Conservation (phyloP, 495 filamentous ascomycete species). For the Talaromyces stipitatus region DNA sequence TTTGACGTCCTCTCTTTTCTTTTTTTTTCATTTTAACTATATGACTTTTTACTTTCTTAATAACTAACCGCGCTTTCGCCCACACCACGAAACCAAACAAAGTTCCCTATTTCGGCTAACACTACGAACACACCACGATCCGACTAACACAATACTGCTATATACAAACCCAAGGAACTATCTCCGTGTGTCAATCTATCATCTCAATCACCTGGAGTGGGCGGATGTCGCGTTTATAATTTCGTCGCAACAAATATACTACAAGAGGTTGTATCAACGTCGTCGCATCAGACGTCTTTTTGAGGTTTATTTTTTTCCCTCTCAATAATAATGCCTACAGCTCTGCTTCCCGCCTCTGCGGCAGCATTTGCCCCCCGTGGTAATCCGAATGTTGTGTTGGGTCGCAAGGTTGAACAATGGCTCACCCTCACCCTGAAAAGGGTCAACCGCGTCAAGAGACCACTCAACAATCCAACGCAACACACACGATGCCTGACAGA, state of each 20-base stretch:
- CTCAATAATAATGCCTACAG: constrained; percentile 69
- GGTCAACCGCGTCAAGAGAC: constrained; percentile 95
- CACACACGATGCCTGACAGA: constrained; percentile 96
- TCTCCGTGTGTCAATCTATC: neutral
- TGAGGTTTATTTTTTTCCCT: constrained; percentile 10
- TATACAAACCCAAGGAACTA: neutral
- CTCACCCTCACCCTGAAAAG: constrained; percentile 94
- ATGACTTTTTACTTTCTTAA: constrained; percentile 2
- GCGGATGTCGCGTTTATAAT: constrained; percentile 40
- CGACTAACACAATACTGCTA: neutral
- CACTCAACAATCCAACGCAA: constrained; percentile 94
- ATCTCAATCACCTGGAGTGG: constrained; percentile 24
- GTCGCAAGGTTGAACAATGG: constrained; percentile 93
- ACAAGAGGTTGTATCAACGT: constrained; percentile 3
- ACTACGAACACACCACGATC: neutral
- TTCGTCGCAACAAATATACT: constrained; percentile 1
- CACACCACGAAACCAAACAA: constrained; percentile 8
- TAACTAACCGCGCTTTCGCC: constrained; percentile 6
- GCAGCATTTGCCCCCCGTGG: constrained; percentile 93
- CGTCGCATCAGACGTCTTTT: constrained; percentile 22
- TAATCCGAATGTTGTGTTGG: constrained; percentile 91
- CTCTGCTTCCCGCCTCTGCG: constrained; percentile 89
- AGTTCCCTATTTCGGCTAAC: neutral
- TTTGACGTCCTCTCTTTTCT: constrained; percentile 7
- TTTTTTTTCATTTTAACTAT: neutral